phyloP scores from a whole-genome alignment of 306 rosid genomes.

The Rosa persica region DNA sequence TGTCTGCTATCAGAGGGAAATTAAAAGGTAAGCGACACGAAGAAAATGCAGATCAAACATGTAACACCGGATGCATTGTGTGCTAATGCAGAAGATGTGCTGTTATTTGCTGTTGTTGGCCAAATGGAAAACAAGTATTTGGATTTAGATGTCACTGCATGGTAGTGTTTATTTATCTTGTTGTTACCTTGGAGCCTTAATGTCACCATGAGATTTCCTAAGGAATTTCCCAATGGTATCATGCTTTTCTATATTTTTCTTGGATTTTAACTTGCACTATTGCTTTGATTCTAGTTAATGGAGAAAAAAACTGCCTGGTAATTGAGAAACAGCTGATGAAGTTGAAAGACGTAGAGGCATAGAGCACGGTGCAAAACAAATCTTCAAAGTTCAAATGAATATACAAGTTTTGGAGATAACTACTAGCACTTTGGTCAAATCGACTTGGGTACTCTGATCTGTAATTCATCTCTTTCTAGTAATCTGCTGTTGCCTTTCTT shows the following conservation, averaged over 20 bases:
- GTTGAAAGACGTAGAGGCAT: background rate
- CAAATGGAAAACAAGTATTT: background rate
- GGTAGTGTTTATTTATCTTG: background rate
- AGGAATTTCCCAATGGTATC: background rate
- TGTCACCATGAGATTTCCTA: background rate
- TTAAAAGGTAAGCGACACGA: background rate
- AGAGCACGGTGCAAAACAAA: background rate
- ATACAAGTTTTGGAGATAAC: background rate
- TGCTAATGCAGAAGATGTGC: conserved; percentile 13
- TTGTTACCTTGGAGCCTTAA: background rate
- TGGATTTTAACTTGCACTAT: background rate
- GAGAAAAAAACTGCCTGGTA: background rate
- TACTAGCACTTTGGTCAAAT: background rate
- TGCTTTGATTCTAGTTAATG: background rate
- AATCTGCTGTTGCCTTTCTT: background rate
- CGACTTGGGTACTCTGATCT: background rate
- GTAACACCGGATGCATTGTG: conserved; percentile 8
- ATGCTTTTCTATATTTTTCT: background rate
- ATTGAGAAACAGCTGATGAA: background rate
- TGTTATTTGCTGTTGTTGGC: background rate
- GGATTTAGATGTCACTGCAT: background rate
- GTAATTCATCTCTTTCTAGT: background rate
- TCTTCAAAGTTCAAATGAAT: background rate
- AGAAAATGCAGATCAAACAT: conserved; percentile 1
- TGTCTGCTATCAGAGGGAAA: background rate